Percentiles rank a stretch among this genome's conserved stretches.
Conservation (phyloP, 306 rosid species). For the Hippophae tibetana region DNA sequence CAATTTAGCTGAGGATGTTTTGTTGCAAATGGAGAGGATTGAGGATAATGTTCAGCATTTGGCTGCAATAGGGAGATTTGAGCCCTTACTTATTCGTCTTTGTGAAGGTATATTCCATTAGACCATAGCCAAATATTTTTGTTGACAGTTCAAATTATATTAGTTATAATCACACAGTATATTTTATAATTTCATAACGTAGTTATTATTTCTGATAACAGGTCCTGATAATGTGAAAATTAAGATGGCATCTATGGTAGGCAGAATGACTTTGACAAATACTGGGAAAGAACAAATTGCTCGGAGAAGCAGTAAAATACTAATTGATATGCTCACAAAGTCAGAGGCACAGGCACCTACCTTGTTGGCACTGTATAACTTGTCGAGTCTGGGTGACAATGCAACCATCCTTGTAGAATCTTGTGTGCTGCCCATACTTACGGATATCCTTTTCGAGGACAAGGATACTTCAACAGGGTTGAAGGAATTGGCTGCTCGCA, state of each 20-base stretch:
- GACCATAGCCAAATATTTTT: slow-evolving; percentile 4
- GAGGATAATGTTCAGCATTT: slow-evolving; percentile 38
- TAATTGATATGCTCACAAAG: slow-evolving; percentile 35
- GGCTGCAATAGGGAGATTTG: slow-evolving; percentile 52
- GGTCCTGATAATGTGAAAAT: slow-evolving; percentile 43
- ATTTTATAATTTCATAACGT: no score
- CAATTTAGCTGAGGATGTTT: slow-evolving; percentile 46
- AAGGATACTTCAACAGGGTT: slow-evolving; percentile 25
- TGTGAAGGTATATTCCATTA: slow-evolving; percentile 26
- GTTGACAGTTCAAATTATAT: neutral
- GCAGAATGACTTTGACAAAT: slow-evolving; percentile 50
- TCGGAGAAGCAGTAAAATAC: slow-evolving; percentile 34
- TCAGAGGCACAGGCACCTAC: slow-evolving; percentile 43
- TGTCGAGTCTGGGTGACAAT: slow-evolving; percentile 49
- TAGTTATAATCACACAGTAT: neutral
- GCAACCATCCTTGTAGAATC: slow-evolving; percentile 44
- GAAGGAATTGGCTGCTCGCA: slow-evolving; percentile 42
- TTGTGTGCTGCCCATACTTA: slow-evolving; percentile 38
- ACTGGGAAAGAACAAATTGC: slow-evolving; percentile 53
- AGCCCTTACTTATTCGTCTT: slow-evolving; percentile 37
- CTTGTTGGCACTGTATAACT: slow-evolving; percentile 44
- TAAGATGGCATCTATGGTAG: slow-evolving; percentile 49
- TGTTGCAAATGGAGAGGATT: slow-evolving; percentile 39
- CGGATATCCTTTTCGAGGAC: slow-evolving; percentile 30
- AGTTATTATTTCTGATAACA: slow-evolving; percentile 6